Conservation (phyloP, 306 rosid genomes). For the Vachellia pachyceras region DNA sequence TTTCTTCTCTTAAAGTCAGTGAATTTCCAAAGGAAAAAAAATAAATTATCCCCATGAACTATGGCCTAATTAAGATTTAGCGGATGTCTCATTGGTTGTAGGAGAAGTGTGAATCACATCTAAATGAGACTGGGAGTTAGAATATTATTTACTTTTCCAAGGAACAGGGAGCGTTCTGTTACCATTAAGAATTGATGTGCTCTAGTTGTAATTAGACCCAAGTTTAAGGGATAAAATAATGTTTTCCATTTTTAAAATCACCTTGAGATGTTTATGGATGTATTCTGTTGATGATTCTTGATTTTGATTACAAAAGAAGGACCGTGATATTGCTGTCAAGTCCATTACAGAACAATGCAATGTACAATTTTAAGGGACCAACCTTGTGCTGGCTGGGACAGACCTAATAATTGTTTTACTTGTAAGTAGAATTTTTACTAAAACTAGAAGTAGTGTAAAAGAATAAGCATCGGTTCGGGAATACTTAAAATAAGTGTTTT, state of each 20-base stretch:
- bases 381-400: not conserved
- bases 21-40: not conserved
- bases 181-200: not conserved
- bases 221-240: not conserved
- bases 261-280: not conserved
- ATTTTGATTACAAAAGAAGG: not conserved
- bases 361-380: not conserved
- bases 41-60: not conserved
- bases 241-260: not conserved
- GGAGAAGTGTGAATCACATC: not conserved
- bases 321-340: not conserved
- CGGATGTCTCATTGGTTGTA: not conserved
- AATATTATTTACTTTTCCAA: not conserved
- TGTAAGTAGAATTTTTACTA: not conserved
- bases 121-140: not conserved
- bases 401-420: conserved; percentile 1
- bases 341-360: not conserved
- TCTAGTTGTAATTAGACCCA: not conserved
- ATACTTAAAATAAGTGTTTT: too few relatives aligned
- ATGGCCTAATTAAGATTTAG: not conserved
- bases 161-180: not conserved
- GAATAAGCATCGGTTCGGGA: too few relatives aligned
- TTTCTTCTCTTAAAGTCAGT: not conserved
- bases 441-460: not conserved
- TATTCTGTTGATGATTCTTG: conserved; percentile 3